These are phyloP conservation scores for Aureobasidium leucospermi DNA, from an alignment of 2,329 filamentous ascomycete species.

Conservation along the genomic window DNA sequence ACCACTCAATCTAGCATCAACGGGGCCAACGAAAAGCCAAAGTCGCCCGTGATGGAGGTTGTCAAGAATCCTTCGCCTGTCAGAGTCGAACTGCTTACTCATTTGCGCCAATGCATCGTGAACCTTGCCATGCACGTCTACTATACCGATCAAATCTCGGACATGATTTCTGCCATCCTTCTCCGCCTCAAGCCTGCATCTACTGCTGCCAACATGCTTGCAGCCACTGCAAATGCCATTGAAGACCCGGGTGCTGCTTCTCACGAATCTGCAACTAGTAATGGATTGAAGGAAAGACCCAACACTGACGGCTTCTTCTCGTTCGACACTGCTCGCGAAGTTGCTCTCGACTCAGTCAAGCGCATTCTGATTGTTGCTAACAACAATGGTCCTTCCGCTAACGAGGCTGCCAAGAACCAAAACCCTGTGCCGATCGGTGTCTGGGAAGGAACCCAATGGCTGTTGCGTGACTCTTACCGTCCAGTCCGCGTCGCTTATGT, in stretches of 20 bases:
- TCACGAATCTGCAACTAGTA: constrained; percentile 40
- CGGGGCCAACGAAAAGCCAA: background rate
- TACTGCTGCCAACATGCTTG: constrained; percentile 21
- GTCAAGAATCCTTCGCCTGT: constrained; percentile 43
- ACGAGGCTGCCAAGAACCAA: constrained; percentile 52
- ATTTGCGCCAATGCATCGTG: constrained; percentile 78
- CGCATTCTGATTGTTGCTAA: constrained; percentile 78
- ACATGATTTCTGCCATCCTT: constrained; percentile 83
- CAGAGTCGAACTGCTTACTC: constrained; percentile 57
- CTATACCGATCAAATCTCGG: constrained; percentile 90
- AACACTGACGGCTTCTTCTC: constrained; percentile 54
- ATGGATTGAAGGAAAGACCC: constrained; percentile 45
- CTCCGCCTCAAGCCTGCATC: constrained; percentile 61
- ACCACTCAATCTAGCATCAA: constrained; percentile 1
- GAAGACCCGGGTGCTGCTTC: constrained; percentile 45
- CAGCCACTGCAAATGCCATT: constrained; percentile 36
- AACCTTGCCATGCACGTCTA: constrained; percentile 90
- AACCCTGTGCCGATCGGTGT: constrained; percentile 64
- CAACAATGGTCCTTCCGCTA: constrained; percentile 34
- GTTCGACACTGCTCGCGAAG: constrained; percentile 52
- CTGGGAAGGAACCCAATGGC: constrained; percentile 96
- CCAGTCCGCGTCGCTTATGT: constrained; percentile 78
- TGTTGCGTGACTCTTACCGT: constrained; percentile 71
- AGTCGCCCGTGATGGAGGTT: constrained; percentile 30
- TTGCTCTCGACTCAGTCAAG: constrained; percentile 71